Percentiles rank a stretch among this genome's conserved stretches.
Evolutionary conservation across 805 yeast genomes (phyloP).

Genomic region (Teunomyces panamensis): DNA sequence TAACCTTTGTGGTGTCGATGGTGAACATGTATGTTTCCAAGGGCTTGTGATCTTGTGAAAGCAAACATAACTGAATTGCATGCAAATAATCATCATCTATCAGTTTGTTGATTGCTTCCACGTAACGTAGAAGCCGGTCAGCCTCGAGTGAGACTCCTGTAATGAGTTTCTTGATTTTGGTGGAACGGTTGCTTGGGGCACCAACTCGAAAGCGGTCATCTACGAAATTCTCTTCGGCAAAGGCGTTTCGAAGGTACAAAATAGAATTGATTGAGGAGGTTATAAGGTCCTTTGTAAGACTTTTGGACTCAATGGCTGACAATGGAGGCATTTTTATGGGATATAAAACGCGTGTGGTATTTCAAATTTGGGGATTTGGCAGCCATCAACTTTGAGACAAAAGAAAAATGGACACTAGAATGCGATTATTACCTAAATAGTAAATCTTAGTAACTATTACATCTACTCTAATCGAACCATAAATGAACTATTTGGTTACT

Average conservation of each 20-base stretch:
- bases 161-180: slow-evolving; percentile 45
- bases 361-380: background rate
- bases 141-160: slow-evolving; percentile 46
- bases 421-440: background rate
- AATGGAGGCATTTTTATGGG: background rate
- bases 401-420: no score
- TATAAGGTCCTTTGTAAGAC: background rate
- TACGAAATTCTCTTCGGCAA: background rate
- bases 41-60: slow-evolving; percentile 28
- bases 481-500: background rate
- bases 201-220: background rate
- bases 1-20: slow-evolving; percentile 35
- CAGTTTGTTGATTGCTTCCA: slow-evolving; percentile 47
- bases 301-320: background rate
- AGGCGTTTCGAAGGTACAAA: slow-evolving; percentile 4
- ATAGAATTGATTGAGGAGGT: background rate
- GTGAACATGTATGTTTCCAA: slow-evolving; percentile 52
- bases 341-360: no score
- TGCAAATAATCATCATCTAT: slow-evolving; percentile 41
- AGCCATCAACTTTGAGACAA: background rate
- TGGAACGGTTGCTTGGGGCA: background rate
- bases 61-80: slow-evolving; percentile 39
- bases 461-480: background rate
- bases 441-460: background rate
- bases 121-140: slow-evolving; percentile 51